Evolutionary conservation across 1,284 basidiomycete species (phyloP).

Genomic region (Irpex lacteus): DNA sequence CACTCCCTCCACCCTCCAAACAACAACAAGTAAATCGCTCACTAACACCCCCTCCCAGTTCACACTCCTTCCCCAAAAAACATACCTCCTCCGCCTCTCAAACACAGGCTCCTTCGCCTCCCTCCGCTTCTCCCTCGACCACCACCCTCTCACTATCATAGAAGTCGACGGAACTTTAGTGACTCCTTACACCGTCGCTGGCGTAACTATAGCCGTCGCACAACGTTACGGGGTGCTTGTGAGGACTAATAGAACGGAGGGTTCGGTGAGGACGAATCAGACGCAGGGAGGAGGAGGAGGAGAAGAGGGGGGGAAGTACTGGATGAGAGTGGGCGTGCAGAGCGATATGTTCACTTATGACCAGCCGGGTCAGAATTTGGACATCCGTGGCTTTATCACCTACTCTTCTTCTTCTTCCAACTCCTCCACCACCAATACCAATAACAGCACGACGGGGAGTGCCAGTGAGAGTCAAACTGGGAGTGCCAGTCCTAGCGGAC

Average conservation of each 20-base stretch:
- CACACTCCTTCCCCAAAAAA: constrained; percentile 27
- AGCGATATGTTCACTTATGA: constrained; percentile 35
- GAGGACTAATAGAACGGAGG: constrained; percentile 30
- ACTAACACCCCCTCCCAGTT: constrained; percentile 16
- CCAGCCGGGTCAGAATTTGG: constrained; percentile 30
- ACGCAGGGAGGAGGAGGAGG: too few relatives aligned
- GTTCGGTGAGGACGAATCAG: not conserved
- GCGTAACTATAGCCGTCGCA: constrained; percentile 38
- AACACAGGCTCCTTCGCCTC: constrained; percentile 45
- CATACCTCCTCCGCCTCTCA: constrained; percentile 51
- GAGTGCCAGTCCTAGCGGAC: too few relatives aligned
- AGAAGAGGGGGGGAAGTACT: constrained; percentile 24
- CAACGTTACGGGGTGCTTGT: constrained; percentile 49
- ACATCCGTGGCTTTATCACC: constrained; percentile 33
- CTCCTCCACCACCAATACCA: too few relatives aligned
- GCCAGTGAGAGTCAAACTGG: too few relatives aligned
- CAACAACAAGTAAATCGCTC: too few relatives aligned
- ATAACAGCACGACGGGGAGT: too few relatives aligned
- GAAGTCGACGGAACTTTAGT: constrained; percentile 46
- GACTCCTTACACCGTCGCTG: constrained; percentile 33
- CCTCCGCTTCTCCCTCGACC: constrained; percentile 42
- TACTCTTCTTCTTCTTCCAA: constrained; percentile 13
- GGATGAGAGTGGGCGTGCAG: constrained; percentile 40
- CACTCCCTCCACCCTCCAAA: not conserved
- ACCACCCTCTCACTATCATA: constrained; percentile 42